Percentiles rank a stretch among this genome's conserved stretches.
These are phyloP conservation scores for Colletotrichum liaoningense DNA, from an alignment of 2,329 filamentous ascomycete genomes.

Conservation along the genomic window DNA sequence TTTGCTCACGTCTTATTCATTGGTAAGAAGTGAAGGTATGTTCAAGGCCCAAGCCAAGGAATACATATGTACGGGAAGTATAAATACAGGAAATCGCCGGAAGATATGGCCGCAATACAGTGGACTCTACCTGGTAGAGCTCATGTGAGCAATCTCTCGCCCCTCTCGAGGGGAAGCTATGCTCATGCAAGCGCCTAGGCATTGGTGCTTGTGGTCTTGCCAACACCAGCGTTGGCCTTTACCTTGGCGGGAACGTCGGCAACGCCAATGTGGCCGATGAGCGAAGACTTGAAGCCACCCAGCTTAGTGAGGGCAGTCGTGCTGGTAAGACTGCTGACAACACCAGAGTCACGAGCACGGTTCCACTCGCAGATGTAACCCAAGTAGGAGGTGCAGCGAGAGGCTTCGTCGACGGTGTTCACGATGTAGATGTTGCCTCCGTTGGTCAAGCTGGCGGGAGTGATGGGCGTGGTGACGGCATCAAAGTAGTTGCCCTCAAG, in stretches of 20 bases:
- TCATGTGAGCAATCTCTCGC: background rate
- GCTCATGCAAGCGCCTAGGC: background rate
- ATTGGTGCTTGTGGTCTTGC: constrained; percentile 36
- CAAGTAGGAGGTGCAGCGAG: constrained; percentile 30
- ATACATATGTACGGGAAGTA: background rate
- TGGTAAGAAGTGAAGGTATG: no score
- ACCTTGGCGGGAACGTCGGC: constrained; percentile 39
- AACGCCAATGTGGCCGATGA: constrained; percentile 38
- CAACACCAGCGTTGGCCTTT: constrained; percentile 40
- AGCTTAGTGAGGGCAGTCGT: constrained; percentile 33
- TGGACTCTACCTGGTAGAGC: background rate
- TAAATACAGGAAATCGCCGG: constrained; percentile 9
- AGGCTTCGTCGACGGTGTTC: constrained; percentile 41
- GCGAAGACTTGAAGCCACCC: constrained; percentile 36
- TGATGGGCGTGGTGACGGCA: constrained; percentile 51
- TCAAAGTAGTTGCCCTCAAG: constrained; percentile 51
- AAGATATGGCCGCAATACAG: background rate
- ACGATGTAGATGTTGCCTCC: constrained; percentile 42
- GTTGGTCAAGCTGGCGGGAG: constrained; percentile 39
- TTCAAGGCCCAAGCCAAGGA: background rate
- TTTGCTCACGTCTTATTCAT: background rate
- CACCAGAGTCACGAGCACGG: constrained; percentile 31
- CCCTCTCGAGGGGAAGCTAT: background rate
- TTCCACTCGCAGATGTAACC: constrained; percentile 43
- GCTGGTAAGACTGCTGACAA: constrained; percentile 33